A percentile compares a stretch with the other conserved stretches of the same genome.
Evolutionary conservation across 495 filamentous ascomycete species (phyloP).

Genomic region (Neurospora tetraspora): DNA sequence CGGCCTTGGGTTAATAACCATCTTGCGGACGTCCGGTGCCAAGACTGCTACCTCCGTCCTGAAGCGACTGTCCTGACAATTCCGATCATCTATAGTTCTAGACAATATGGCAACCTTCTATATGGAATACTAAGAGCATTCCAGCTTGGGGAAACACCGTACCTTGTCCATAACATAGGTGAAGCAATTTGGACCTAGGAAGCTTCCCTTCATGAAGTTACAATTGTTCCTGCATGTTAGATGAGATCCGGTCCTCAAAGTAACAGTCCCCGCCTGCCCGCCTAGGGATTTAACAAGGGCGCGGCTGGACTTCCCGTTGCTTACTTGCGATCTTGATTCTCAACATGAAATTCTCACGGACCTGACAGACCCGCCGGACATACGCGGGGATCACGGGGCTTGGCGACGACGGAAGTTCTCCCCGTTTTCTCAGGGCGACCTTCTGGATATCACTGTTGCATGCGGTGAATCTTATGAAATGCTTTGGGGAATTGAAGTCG

Average conservation of each 20-base stretch:
- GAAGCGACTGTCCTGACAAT: not conserved
- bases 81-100: not conserved
- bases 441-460: not conserved
- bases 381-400: not conserved
- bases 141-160: not conserved
- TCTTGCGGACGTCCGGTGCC: constrained; percentile 16
- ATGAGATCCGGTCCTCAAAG: not conserved
- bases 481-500: not conserved
- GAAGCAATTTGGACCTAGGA: not conserved
- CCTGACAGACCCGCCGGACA: not conserved
- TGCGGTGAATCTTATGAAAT: not conserved
- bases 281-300: not conserved
- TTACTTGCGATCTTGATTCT: not conserved
- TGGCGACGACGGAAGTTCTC: not conserved
- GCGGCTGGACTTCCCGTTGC: not conserved
- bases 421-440: not conserved
- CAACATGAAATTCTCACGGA: not conserved
- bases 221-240: constrained; percentile 15
- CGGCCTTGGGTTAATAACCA: constrained; percentile 14
- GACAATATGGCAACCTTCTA: not conserved
- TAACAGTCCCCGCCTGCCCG: not conserved
- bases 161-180: not conserved
- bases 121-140: not conserved
- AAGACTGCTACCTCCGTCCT: constrained; percentile 2
- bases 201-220: constrained; percentile 2